A percentile compares a stretch with the other conserved stretches of the same genome.
Evolutionary conservation across 73 alveolate genomes (phyloP).

Genomic region (Paramecium bursaria): DNA sequence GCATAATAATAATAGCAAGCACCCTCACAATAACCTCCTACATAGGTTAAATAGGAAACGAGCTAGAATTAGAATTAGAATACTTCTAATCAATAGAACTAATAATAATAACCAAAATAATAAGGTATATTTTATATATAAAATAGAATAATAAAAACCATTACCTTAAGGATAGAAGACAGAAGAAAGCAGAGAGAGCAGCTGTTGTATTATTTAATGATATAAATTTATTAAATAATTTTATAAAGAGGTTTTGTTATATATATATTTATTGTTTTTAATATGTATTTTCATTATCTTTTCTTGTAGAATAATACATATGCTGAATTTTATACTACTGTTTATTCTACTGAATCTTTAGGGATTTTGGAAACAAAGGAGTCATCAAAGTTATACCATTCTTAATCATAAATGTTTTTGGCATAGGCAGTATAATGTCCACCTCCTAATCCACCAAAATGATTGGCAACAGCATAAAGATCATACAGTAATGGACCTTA

Average conservation of each 20-base stretch:
- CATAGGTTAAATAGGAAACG: not conserved
- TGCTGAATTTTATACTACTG: conserved; percentile 81
- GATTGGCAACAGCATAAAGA: conserved; percentile 95
- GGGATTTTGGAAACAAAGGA: conserved; percentile 71
- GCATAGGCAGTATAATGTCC: conserved; percentile 99
- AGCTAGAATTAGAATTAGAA: not conserved
- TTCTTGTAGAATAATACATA: conserved; percentile 93
- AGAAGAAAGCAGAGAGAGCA: not conserved
- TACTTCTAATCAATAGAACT: too few relatives aligned
- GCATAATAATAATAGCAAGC: not conserved
- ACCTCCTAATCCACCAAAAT: conserved; percentile 95
- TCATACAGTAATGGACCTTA: conserved; percentile 84
- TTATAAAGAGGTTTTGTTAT: too few relatives aligned
- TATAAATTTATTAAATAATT: too few relatives aligned
- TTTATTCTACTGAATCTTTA: conserved; percentile 26
- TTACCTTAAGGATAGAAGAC: too few relatives aligned
- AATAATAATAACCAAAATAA: too few relatives aligned
- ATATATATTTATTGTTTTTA: too few relatives aligned
- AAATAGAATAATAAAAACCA: not conserved
- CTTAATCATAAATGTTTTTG: conserved; percentile 71
- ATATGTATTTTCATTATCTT: conserved; percentile 66
- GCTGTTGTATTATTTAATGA: not conserved
- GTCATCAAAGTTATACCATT: conserved; percentile 91
- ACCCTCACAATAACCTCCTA: not conserved
- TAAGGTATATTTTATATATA: not conserved